These are phyloP conservation scores for Ascosphaera apis DNA, from an alignment of 2,329 filamentous ascomycete species.

Conservation along the genomic window DNA sequence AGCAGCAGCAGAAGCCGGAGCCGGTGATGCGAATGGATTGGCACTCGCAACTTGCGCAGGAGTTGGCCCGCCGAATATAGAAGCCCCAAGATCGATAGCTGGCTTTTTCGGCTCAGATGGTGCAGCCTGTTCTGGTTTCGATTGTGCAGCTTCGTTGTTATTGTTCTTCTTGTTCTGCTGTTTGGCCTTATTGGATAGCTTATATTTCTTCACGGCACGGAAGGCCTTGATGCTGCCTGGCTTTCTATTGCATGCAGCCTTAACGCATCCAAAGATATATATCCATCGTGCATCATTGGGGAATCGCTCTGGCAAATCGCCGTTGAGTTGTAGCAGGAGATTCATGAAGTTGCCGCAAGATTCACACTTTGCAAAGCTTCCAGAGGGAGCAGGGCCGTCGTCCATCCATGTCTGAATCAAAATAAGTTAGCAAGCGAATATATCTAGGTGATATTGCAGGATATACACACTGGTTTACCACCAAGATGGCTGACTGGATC, in stretches of 20 bases:
- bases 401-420: slow-evolving; percentile 57
- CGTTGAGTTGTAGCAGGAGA: slow-evolving; percentile 75
- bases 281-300: slow-evolving; percentile 68
- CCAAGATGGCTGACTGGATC: slow-evolving; percentile 77
- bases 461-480: slow-evolving; percentile 49
- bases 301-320: slow-evolving; percentile 66
- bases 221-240: slow-evolving; percentile 59
- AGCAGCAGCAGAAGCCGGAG: slow-evolving; percentile 13
- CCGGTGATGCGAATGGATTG: slow-evolving; percentile 33
- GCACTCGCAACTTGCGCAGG: slow-evolving; percentile 15
- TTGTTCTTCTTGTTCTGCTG: slow-evolving; percentile 6
- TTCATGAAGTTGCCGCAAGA: slow-evolving; percentile 66
- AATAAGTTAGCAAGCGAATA: slow-evolving; percentile 5
- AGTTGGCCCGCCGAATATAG: slow-evolving; percentile 35
- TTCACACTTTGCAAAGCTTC: slow-evolving; percentile 60
- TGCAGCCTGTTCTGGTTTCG: slow-evolving; percentile 6
- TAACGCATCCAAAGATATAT: slow-evolving; percentile 65
- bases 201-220: slow-evolving; percentile 36
- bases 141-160: slow-evolving; percentile 5
- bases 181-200: slow-evolving; percentile 10
- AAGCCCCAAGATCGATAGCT: slow-evolving; percentile 25
- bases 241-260: slow-evolving; percentile 57
- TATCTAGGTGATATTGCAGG: not conserved
- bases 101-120: slow-evolving; percentile 3
- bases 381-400: slow-evolving; percentile 44